Evolutionary conservation across 2,329 filamentous ascomycete genomes (phyloP).

Genomic region (Aspergillus quadricinctus): DNA sequence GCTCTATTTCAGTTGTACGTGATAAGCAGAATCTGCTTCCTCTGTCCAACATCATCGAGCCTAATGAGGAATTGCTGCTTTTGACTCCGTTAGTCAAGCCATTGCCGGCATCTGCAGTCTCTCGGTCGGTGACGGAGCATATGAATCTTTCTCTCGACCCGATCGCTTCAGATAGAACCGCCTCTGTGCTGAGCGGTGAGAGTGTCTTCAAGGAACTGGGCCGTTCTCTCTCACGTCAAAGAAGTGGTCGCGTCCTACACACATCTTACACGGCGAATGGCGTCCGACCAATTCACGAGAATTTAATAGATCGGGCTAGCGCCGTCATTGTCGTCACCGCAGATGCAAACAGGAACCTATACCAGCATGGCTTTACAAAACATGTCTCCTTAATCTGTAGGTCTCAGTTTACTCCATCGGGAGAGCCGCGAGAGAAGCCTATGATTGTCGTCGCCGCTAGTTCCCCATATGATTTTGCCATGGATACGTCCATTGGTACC

Average conservation of each 20-base stretch:
- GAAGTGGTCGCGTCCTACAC: constrained; percentile 82
- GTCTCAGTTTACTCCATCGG: constrained; percentile 35
- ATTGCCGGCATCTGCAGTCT: constrained; percentile 81
- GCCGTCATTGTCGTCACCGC: constrained; percentile 89
- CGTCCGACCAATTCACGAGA: constrained; percentile 87
- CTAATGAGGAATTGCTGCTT: constrained; percentile 82
- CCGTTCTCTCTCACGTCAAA: constrained; percentile 76
- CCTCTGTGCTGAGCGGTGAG: constrained; percentile 81
- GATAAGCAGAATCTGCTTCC: constrained; percentile 84
- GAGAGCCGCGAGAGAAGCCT: constrained; percentile 63
- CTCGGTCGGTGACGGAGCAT: constrained; percentile 59
- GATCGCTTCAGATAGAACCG: constrained; percentile 52
- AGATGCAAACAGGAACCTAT: constrained; percentile 88
- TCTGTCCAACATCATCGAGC: constrained; percentile 72
- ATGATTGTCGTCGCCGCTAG: constrained; percentile 88
- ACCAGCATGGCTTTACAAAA: constrained; percentile 92
- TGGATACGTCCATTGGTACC: constrained; percentile 83
- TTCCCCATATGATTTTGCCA: constrained; percentile 93
- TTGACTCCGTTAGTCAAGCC: constrained; percentile 88
- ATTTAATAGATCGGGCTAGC: constrained; percentile 80
- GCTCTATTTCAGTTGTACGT: constrained; percentile 85
- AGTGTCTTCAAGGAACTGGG: constrained; percentile 88
- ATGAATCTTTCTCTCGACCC: constrained; percentile 49
- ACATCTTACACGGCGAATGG: constrained; percentile 95
- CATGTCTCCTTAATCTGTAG: constrained; percentile 91